A percentile compares a stretch with the other conserved stretches of the same genome.
phyloP scores from a whole-genome alignment of 2,329 filamentous ascomycete genomes.

The Ramularia collo-cygni region DNA sequence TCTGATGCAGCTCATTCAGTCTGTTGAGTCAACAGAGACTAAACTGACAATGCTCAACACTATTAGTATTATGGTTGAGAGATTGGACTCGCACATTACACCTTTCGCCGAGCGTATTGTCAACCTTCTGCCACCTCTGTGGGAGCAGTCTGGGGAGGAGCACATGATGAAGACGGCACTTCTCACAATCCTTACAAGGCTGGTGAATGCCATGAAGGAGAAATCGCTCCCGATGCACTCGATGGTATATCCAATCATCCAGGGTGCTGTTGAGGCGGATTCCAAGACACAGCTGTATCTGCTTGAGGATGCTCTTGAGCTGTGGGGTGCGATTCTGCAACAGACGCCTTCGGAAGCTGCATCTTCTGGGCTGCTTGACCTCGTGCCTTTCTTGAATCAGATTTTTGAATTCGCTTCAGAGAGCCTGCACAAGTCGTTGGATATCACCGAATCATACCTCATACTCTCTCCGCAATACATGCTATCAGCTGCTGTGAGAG shows the following conservation, averaged over 20 bases:
- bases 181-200: constrained; percentile 72
- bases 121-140: constrained; percentile 69
- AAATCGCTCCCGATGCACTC: constrained; percentile 71
- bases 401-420: constrained; percentile 45
- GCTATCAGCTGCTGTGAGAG: constrained; percentile 36
- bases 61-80: constrained; percentile 69
- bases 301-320: constrained; percentile 82
- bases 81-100: constrained; percentile 66
- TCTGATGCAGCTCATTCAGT: constrained; percentile 70
- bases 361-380: constrained; percentile 36
- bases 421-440: constrained; percentile 41
- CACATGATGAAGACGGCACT: constrained; percentile 93
- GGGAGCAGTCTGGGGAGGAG: constrained; percentile 78
- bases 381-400: constrained; percentile 40
- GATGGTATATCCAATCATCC: constrained; percentile 74
- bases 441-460: constrained; percentile 45
- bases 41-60: constrained; percentile 88
- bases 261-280: constrained; percentile 67
- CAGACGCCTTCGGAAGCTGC: constrained; percentile 43
- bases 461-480: constrained; percentile 42
- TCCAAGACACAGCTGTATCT: constrained; percentile 73
- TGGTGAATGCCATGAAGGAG: constrained; percentile 79
- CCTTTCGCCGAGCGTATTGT: constrained; percentile 75
- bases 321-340: constrained; percentile 75
- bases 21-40: constrained; percentile 76